phyloP scores from a whole-genome alignment of 495 filamentous ascomycete genomes.

The Neurospora sp. region DNA sequence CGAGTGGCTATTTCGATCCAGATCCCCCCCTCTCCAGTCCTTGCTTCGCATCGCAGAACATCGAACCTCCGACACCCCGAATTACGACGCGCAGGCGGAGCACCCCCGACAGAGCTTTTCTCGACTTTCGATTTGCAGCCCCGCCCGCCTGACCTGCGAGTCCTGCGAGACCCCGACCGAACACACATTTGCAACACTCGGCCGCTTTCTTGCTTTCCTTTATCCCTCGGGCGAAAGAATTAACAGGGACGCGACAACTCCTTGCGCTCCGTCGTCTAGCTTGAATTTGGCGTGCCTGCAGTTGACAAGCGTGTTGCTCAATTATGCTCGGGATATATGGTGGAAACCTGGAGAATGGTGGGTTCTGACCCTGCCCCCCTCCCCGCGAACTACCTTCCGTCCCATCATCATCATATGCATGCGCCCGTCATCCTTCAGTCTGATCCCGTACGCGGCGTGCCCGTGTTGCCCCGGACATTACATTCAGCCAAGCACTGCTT shows the following conservation, averaged over 20 bases:
- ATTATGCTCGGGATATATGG: conserved; percentile 42
- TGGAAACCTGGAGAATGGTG: conserved; percentile 37
- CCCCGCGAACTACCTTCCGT: neutral
- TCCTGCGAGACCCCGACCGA: neutral
- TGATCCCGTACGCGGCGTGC: neutral
- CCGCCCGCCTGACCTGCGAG: neutral
- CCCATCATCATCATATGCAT: neutral
- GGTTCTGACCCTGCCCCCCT: conserved; percentile 15
- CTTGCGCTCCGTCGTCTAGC: neutral
- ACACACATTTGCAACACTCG: neutral
- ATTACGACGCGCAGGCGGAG: neutral
- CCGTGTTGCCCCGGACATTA: neutral
- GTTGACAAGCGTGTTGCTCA: conserved; percentile 13
- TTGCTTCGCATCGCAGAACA: neutral
- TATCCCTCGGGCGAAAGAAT: neutral
- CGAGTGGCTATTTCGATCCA: neutral
- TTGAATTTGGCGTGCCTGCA: conserved; percentile 5
- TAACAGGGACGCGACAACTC: neutral
- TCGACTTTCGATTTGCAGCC: neutral
- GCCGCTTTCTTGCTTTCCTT: neutral
- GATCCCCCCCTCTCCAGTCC: neutral
- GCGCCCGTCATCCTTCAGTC: neutral
- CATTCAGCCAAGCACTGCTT: neutral
- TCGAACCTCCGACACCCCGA: neutral
- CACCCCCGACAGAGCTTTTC: neutral